These are phyloP conservation scores for Wickerhamiella slavikovae DNA, from an alignment of 805 yeast species.

Conservation along the genomic window DNA sequence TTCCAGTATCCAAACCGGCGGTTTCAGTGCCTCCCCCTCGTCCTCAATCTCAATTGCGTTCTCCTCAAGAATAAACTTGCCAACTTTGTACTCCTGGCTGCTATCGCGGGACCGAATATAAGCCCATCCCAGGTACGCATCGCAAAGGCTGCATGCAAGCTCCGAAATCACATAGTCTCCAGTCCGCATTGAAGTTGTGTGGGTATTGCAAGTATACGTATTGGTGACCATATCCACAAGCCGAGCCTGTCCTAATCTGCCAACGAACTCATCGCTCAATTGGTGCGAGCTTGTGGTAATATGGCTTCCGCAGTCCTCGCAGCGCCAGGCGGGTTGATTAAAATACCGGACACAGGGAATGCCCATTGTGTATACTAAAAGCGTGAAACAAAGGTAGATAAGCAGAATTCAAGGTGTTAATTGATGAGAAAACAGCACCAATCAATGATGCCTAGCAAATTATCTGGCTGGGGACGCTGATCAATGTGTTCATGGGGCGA, in stretches of 20 bases:
- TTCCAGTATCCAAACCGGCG: too few species aligned
- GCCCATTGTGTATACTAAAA: too few species aligned
- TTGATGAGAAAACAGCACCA: neutral
- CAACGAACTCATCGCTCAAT: constrained; percentile 27
- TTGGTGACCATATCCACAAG: constrained; percentile 30
- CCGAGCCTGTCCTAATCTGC: constrained; percentile 37
- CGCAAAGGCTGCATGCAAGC: constrained; percentile 34
- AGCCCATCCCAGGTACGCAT: constrained; percentile 38
- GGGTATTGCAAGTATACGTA: constrained; percentile 20
- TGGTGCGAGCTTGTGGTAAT: constrained; percentile 20
- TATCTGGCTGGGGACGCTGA: neutral
- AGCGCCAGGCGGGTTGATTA: constrained; percentile 19
- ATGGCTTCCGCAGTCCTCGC: constrained; percentile 23
- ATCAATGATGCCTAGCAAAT: neutral
- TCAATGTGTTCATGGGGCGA: neutral
- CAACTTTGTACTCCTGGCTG: constrained; percentile 38
- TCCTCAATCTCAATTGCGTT: neutral
- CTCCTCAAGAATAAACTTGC: constrained; percentile 33
- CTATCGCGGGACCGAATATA: constrained; percentile 28
- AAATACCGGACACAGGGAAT: constrained; percentile 25
- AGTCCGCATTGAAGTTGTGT: constrained; percentile 32
- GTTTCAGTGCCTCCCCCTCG: too few species aligned
- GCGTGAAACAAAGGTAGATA: too few species aligned
- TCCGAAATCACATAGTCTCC: constrained; percentile 39
- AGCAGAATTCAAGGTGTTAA: neutral